Evolutionary conservation across 2,329 filamentous ascomycete genomes (phyloP).

Genomic region (Fusarium sp.): DNA sequence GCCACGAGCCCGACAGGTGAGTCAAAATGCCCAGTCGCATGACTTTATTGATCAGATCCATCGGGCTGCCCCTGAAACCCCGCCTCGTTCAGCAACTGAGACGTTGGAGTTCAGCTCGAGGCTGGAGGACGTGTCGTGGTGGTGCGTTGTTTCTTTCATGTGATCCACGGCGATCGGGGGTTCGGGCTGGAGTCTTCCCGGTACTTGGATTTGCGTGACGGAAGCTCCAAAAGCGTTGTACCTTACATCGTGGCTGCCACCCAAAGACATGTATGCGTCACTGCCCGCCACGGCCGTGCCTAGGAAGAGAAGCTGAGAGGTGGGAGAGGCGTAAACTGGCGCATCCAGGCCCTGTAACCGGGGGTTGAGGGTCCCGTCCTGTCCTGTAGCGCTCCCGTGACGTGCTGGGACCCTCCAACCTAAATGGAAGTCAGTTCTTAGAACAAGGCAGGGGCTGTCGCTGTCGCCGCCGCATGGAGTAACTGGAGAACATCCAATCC

Average conservation of each 20-base stretch:
- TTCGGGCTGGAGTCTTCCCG: slow-evolving; percentile 24
- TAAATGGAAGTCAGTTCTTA: background rate
- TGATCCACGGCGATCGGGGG: slow-evolving; percentile 23
- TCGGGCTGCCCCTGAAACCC: slow-evolving; percentile 31
- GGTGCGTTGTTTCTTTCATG: slow-evolving; percentile 31
- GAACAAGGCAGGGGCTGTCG: slow-evolving; percentile 5
- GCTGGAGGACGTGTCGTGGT: background rate
- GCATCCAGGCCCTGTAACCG: slow-evolving; percentile 26
- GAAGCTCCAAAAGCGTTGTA: slow-evolving; percentile 25
- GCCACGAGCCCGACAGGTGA: slow-evolving; percentile 16
- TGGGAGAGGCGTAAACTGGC: slow-evolving; percentile 30
- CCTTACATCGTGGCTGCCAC: slow-evolving; percentile 15
- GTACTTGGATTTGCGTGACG: slow-evolving; percentile 24
- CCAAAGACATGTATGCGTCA: slow-evolving; percentile 35
- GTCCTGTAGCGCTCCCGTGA: slow-evolving; percentile 36
- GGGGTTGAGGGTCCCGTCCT: slow-evolving; percentile 3
- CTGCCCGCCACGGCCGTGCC: slow-evolving; percentile 33
- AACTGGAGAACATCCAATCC: slow-evolving; percentile 22
- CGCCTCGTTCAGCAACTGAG: slow-evolving; percentile 23
- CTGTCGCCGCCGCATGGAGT: slow-evolving; percentile 1
- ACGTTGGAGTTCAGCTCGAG: slow-evolving; percentile 17
- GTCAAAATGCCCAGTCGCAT: slow-evolving; percentile 26
- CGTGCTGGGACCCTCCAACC: slow-evolving; percentile 30
- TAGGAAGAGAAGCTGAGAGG: slow-evolving; percentile 30
- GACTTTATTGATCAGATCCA: slow-evolving; percentile 23